These are phyloP conservation scores for Halophytophthora polymorphica DNA, from an alignment of 352 stramenopile species.

Conservation along the genomic window DNA sequence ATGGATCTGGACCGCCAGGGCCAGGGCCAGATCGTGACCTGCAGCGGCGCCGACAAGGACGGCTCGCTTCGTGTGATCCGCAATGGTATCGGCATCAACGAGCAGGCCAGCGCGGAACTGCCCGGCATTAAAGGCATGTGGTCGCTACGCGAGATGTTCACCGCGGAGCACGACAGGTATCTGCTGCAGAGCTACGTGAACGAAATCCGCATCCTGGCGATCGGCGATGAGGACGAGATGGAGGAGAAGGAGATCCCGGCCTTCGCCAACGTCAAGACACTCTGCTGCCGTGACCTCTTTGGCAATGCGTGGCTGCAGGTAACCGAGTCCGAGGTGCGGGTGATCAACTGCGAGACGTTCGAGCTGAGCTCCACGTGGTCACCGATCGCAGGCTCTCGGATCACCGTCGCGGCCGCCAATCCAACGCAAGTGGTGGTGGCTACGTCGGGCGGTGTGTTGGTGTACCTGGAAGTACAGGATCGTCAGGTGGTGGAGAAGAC, in stretches of 20 bases:
- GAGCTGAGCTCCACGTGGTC: slow-evolving; percentile 72
- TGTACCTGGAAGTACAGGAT: slow-evolving; percentile 86
- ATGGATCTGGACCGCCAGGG: slow-evolving; percentile 93
- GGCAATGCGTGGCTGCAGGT: slow-evolving; percentile 92
- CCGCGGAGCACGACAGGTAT: slow-evolving; percentile 91
- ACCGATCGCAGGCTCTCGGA: slow-evolving; percentile 53
- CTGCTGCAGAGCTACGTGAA: slow-evolving; percentile 95
- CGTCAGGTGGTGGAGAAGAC: slow-evolving; percentile 56
- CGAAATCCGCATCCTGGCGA: slow-evolving; percentile 95
- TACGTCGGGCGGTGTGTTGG: slow-evolving; percentile 84
- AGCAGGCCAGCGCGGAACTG: slow-evolving; percentile 93
- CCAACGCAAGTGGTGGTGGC: slow-evolving; percentile 92
- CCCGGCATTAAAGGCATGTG: slow-evolving; percentile 98
- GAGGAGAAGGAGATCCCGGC: slow-evolving; percentile 89
- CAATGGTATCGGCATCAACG: slow-evolving; percentile 98
- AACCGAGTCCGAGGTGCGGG: slow-evolving; percentile 89
- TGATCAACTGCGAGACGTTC: slow-evolving; percentile 78
- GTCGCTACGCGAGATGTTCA: slow-evolving; percentile 86
- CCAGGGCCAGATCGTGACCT: slow-evolving; percentile 96
- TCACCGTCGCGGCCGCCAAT: slow-evolving; percentile 86
- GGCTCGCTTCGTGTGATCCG: slow-evolving; percentile 96
- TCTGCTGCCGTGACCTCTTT: slow-evolving; percentile 93
- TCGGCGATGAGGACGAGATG: slow-evolving; percentile 89
- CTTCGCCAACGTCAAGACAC: slow-evolving; percentile 86
- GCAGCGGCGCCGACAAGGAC: slow-evolving; percentile 94